phyloP scores from a whole-genome alignment of 805 yeast species.

The Saturnispora kantuleensis region DNA sequence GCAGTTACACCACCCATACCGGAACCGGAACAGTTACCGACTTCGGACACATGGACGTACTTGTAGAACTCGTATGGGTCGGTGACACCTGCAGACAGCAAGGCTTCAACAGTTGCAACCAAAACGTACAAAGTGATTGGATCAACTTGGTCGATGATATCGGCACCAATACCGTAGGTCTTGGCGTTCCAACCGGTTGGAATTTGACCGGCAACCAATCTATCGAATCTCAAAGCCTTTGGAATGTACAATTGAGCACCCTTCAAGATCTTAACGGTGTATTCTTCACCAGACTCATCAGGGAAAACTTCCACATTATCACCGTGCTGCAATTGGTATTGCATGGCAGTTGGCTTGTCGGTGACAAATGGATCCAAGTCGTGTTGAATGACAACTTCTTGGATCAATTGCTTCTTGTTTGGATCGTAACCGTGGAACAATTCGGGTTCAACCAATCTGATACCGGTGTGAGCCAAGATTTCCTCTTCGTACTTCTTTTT shows the following conservation, averaged over 20 bases:
- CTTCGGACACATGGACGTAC: constrained; percentile 96
- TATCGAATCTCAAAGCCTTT: constrained; percentile 66
- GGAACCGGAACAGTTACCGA: constrained; percentile 98
- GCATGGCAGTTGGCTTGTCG: constrained; percentile 90
- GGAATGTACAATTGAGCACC: constrained; percentile 91
- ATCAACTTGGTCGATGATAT: constrained; percentile 88
- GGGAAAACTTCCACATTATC: constrained; percentile 80
- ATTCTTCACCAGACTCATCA: constrained; percentile 83
- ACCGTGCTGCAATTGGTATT: constrained; percentile 88
- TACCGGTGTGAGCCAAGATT: constrained; percentile 90
- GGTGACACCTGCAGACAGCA: constrained; percentile 87
- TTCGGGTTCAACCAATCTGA: constrained; percentile 93
- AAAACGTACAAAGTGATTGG: constrained; percentile 88
- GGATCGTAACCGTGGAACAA: constrained; percentile 92
- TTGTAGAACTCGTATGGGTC: constrained; percentile 98
- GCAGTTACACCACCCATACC: constrained; percentile 99
- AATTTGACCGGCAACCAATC: constrained; percentile 83
- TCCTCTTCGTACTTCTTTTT: constrained; percentile 84
- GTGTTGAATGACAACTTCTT: constrained; percentile 93
- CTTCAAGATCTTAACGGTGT: constrained; percentile 78
- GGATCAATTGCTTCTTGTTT: constrained; percentile 81
- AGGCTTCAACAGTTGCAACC: constrained; percentile 93
- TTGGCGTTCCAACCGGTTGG: constrained; percentile 98
- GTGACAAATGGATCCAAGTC: constrained; percentile 95
- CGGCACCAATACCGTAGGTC: constrained; percentile 91